Evolutionary conservation across 768 basidiomycete genomes (phyloP), one percentile per base, ranked within the genome.

Genomic region (Suillus paluster): DNA sequence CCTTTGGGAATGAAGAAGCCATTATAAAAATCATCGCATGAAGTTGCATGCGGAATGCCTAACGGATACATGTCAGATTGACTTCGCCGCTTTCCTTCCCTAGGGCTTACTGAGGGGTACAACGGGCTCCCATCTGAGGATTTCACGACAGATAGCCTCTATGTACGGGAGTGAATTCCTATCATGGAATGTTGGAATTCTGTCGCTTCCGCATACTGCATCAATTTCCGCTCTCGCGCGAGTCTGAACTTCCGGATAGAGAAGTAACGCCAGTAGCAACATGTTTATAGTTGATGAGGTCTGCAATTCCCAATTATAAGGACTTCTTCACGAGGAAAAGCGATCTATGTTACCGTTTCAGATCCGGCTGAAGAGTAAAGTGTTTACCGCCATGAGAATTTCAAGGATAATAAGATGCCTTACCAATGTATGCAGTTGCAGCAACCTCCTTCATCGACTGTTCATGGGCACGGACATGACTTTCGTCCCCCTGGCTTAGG

Each of bases 201-300:
- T 2, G 15, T 25, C 23, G 11, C 30, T 15, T 63, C 52, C n/a
- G n/a, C n/a, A n/a, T n/a, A n/a, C n/a, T n/a, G 25, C 38, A 44
- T 67, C 61, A 1, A 68, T 54, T 42, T 68, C 64, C 6, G 49
- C 61, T 39, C 63, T 64, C 11, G 67, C 61, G 36, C 57, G 60
- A 49, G 52, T 53, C 21, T 59, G 36, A 11, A 41, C 54, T 25
- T 68, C 44, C 14, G 67, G 64, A 48, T 58, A 59, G n/a, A 23
- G 23, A n/a, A 52, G 23, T 41, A 53, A 25, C 19, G 33, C 58
- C 38, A 63, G 11, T 5, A 66, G n/a, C 42, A 66, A 68, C 5
- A 21, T 7, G 15, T 27, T 8, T 17, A 54, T 8, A 54, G 52
- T 21, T 33, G 52, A 54, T 8, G 38, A 57, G 23, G 14, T 17